phyloP scores from a whole-genome alignment of 2,329 filamentous ascomycete genomes.

The Dothistroma pini region DNA sequence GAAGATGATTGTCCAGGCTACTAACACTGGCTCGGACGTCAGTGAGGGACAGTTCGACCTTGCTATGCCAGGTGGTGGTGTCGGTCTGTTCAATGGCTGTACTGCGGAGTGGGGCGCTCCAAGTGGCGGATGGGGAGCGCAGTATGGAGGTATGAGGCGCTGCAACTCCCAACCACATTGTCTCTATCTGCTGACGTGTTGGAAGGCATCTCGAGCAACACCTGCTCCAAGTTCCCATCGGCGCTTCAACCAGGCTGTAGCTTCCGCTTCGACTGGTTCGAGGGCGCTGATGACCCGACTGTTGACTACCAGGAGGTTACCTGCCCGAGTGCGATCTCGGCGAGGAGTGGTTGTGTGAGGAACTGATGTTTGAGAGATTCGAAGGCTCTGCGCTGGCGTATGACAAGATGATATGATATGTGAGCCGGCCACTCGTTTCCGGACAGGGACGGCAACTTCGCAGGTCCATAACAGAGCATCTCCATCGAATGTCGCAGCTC shows the following conservation, averaged over 20 bases:
- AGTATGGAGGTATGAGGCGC: constrained; percentile 5
- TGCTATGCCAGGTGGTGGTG: constrained; percentile 50
- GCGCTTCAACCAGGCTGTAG: constrained; percentile 2
- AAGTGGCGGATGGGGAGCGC: constrained; percentile 1
- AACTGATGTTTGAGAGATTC: background rate
- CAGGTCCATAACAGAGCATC: too few species aligned
- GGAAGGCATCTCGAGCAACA: background rate
- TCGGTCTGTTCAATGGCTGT: constrained; percentile 37
- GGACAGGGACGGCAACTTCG: too few species aligned
- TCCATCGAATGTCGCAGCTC: too few species aligned
- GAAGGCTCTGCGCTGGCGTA: background rate
- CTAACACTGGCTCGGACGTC: constrained; percentile 59
- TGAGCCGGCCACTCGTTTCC: too few species aligned
- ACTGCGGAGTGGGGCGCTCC: constrained; percentile 2
- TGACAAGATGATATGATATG: background rate
- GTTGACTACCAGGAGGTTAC: constrained; percentile 2
- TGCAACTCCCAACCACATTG: too few species aligned
- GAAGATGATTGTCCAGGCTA: constrained; percentile 62
- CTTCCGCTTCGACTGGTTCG: constrained; percentile 5
- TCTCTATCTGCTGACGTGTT: background rate
- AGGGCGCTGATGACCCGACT: constrained; percentile 2
- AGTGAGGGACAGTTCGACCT: constrained; percentile 58
- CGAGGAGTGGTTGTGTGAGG: constrained; percentile 3
- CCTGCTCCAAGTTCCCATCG: background rate
- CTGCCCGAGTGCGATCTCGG: constrained; percentile 2